Base-by-base conservation (phyloP, 768 basidiomycete genomes). In the Wakefieldia striispora region DNA sequence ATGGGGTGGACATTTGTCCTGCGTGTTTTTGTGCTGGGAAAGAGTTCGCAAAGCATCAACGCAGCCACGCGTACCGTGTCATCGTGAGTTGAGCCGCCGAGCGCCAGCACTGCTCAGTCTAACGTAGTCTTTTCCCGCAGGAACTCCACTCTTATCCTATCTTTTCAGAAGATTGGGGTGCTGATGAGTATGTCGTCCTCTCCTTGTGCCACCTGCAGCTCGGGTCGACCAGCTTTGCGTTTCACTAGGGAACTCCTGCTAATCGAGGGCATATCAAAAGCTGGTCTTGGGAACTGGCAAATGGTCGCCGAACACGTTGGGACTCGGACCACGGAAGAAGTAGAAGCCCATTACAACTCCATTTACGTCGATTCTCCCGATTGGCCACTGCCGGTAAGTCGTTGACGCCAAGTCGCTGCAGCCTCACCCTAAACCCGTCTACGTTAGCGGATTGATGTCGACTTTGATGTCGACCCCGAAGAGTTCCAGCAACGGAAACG, bases 101-200 rank as follows among this genome's bases (percentile, higher is more conserved):
- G 48, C 40, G 20, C 24, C n/a, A 31, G n/a, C 34, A 46, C 31
- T 20, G 37, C 44, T 37, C n/a, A 27, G 23, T 34, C 34, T 59
- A 4, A 55, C 39, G 11, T 8, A 2, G 2, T n/a, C 39, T 37
- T 42, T 49, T 49, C 45, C 35, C 11, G n/a, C 64, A 95, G 94
- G 95, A 97, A 73, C 80, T 95, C 61, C 92, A 97, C 66, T 93
- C 95, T 8, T 91, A 95, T 69, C 97, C 95, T 3, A 97, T 99
- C 61, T 95, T 97, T 61, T 79, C 85, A 8, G 83, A 87, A 48
- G 92, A 95, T 66, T 98, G 95, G 97, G 95, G 94, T 34, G 95
- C 95, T 9, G 95, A 98, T 68, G 95, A 99, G 91, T 93, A 59
- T 69, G 84, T 73, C 42, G 4, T 47, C 4, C 44, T 21, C 40